Percentiles rank a stretch among this genome's conserved stretches.
These are phyloP conservation scores for Neoboletus magnificus DNA, from an alignment of 768 basidiomycete species.

Conservation along the genomic window DNA sequence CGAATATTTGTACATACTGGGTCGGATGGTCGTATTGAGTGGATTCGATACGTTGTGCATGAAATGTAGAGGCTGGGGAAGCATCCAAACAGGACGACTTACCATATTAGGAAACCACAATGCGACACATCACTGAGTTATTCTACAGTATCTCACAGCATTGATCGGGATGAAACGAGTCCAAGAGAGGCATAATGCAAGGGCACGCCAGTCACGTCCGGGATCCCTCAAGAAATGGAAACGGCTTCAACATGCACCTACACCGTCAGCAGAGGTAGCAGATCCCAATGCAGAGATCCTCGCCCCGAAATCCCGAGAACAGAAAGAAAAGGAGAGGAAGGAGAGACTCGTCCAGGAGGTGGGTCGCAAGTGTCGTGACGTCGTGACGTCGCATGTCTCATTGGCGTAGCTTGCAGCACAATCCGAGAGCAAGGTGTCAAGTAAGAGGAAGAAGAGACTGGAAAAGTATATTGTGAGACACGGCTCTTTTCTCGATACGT, in stretches of 20 bases:
- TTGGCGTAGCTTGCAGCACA: conserved; percentile 35
- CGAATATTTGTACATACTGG: too few relatives aligned
- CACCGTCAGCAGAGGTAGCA: conserved; percentile 22
- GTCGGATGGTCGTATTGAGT: too few relatives aligned
- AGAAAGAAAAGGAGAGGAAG: conserved; percentile 57
- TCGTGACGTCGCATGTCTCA: background rate
- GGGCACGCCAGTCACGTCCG: conserved; percentile 60
- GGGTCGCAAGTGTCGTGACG: conserved; percentile 11
- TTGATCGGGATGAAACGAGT: conserved; percentile 19
- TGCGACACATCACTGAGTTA: too few relatives aligned
- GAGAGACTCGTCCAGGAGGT: conserved; percentile 65
- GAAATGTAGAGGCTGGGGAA: too few relatives aligned
- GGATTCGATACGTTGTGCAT: too few relatives aligned
- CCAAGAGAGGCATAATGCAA: conserved; percentile 52
- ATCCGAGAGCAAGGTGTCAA: conserved; percentile 69
- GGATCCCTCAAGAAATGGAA: conserved; percentile 64
- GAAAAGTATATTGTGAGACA: conserved; percentile 86
- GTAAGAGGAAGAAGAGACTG: conserved; percentile 83
- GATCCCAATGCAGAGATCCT: conserved; percentile 62
- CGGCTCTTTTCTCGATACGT: background rate
- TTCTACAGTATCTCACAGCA: too few relatives aligned
- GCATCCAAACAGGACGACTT: too few relatives aligned
- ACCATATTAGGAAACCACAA: too few relatives aligned
- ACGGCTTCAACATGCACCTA: conserved; percentile 35
- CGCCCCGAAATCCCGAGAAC: conserved; percentile 54